Percentiles rank a stretch among this genome's conserved stretches.
Conservation (phyloP, 1,139 yeast species). For the Scheffersomyces illinoinensis region DNA sequence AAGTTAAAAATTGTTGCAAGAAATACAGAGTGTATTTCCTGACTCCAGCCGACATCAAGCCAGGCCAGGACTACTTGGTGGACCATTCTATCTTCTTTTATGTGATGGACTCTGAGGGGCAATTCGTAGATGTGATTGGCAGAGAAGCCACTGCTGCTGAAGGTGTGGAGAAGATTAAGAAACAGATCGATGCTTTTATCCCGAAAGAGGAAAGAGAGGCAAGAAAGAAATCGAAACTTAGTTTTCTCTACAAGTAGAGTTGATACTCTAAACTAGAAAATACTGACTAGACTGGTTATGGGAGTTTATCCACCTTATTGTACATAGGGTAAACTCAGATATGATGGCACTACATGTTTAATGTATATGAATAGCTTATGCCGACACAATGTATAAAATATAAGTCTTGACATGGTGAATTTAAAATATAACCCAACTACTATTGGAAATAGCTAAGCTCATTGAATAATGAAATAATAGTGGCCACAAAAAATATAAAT, state of each 20-base stretch:
- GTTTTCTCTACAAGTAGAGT: conserved; percentile 49
- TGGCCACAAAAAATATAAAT: too few relatives aligned
- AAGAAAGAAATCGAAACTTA: conserved; percentile 56
- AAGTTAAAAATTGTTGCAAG: conserved; percentile 80
- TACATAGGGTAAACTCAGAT: not conserved
- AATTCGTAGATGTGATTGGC: conserved; percentile 91
- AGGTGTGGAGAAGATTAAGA: conserved; percentile 76
- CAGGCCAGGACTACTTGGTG: conserved; percentile 94
- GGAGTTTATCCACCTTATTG: not conserved
- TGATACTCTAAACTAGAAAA: not conserved
- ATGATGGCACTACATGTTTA: not conserved
- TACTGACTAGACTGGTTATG: not conserved
- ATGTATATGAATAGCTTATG: not conserved
- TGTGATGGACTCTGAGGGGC: conserved; percentile 95
- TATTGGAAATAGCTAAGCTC: too few relatives aligned
- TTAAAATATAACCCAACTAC: too few relatives aligned
- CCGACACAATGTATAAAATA: not conserved
- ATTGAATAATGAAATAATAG: too few relatives aligned
- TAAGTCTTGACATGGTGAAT: not conserved
- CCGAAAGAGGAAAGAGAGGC: conserved; percentile 65
- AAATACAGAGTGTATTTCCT: conserved; percentile 91
- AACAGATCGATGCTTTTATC: conserved; percentile 74
- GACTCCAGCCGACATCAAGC: conserved; percentile 89
- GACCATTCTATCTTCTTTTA: conserved; percentile 97
- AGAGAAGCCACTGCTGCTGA: conserved; percentile 80